A percentile compares a stretch with the other conserved stretches of the same genome.
Evolutionary conservation across 2,329 filamentous ascomycete genomes (phyloP).

Genomic region (Trichoderma polysporum): DNA sequence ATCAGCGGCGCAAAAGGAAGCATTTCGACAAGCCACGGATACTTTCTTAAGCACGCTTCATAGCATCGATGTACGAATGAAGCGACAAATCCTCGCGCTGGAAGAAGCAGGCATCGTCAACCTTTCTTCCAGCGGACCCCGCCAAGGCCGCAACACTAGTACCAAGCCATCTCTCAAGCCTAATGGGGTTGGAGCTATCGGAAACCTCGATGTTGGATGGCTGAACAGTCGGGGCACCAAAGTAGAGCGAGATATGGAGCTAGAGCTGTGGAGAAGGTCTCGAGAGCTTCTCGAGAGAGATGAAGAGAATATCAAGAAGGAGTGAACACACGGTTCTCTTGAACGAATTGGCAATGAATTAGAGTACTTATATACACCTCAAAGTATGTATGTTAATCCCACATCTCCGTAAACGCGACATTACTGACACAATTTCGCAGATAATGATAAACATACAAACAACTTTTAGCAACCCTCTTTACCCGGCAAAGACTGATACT

Average conservation of each 20-base stretch:
- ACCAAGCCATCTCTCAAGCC: constrained; percentile 51
- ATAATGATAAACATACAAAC: background rate
- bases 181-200: constrained; percentile 55
- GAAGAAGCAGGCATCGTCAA: constrained; percentile 78
- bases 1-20: constrained; percentile 51
- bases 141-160: constrained; percentile 32
- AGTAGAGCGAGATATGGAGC: constrained; percentile 80
- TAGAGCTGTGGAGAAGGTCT: constrained; percentile 66
- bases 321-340: background rate
- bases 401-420: background rate
- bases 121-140: constrained; percentile 38
- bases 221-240: constrained; percentile 82
- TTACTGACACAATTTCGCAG: background rate
- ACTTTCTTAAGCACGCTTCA: constrained; percentile 73
- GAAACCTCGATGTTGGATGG: constrained; percentile 77
- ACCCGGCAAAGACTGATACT: too few relatives aligned
- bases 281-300: constrained; percentile 39
- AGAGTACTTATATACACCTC: background rate
- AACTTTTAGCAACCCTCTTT: background rate
- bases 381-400: background rate
- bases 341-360: background rate
- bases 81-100: constrained; percentile 66
- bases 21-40: constrained; percentile 60
- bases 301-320: constrained; percentile 25
- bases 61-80: constrained; percentile 70